phyloP scores from a whole-genome alignment of 352 stramenopile genomes.

The Peronospora belbahrii region DNA sequence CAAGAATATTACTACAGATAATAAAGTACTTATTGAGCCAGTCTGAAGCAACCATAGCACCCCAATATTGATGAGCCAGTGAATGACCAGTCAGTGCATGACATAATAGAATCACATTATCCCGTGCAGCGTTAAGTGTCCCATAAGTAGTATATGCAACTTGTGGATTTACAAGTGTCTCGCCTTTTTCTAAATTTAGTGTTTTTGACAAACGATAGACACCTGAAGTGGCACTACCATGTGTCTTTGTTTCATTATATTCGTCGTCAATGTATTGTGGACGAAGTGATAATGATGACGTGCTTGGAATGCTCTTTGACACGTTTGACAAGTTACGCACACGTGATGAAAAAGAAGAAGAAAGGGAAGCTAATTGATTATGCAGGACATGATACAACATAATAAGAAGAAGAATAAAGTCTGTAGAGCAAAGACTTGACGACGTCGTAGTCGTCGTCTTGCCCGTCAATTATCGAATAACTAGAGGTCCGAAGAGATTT shows the following conservation, averaged over 20 bases:
- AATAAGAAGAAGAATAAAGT: too few species aligned
- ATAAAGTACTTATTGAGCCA: conserved; percentile 95
- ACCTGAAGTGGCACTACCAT: conserved; percentile 36
- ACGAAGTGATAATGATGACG: too few species aligned
- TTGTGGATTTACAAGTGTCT: conserved; percentile 52
- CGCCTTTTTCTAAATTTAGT: conserved; percentile 58
- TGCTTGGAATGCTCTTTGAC: too few species aligned
- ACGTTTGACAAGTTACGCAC: too few species aligned
- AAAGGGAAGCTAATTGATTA: neutral
- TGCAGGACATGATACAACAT: too few species aligned
- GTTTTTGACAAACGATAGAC: conserved; percentile 35
- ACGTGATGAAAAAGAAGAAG: neutral
- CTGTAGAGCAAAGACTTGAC: too few species aligned
- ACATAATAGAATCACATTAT: conserved; percentile 92
- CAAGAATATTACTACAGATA: conserved; percentile 94
- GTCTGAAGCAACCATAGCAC: conserved; percentile 88
- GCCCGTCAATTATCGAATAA: too few species aligned
- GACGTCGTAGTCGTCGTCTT: too few species aligned
- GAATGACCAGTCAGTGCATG: conserved; percentile 94
- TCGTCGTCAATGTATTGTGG: conserved; percentile 41
- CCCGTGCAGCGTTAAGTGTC: conserved; percentile 68
- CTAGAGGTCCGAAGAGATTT: too few species aligned
- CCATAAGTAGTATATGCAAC: conserved; percentile 94
- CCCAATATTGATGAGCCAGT: conserved; percentile 90
- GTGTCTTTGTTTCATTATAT: conserved; percentile 45